Base-by-base conservation (phyloP, 1,284 basidiomycete genomes). In the Apiotrichum laibachii region DNA sequence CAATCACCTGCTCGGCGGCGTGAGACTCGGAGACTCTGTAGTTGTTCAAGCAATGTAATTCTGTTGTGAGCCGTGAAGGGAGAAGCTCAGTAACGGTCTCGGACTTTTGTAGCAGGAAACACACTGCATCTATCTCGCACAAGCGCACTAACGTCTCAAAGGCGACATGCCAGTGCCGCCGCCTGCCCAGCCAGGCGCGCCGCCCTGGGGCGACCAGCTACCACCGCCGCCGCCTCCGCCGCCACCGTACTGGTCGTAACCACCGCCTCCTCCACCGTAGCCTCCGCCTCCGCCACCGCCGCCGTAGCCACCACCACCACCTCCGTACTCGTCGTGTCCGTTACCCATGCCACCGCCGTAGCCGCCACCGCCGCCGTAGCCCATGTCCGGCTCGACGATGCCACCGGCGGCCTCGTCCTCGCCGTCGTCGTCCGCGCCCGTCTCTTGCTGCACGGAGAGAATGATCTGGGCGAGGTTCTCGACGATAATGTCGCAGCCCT, bases 401-500 rank as follows among this genome's bases (percentile, higher is more conserved):
- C 72, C 56, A 13, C 59, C 67, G 9, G 53, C 65, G 4, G 59
- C 67, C 18, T 63, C 68, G 11, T 60, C 71, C n/a, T 74, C 71
- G 15, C 74, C 75, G 37, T 70, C 73, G 18, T 59, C 59, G 15
- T 68, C 71, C 18, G 56, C 68, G 18, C 73, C 75, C 21, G 74
- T 77, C 65, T 76, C 77, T 43, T 64, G 64, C 54, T 72, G 67
- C 6, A 76, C 72, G 10, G 68, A 72, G 48, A 89, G 80, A 55
- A 92, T 87, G 59, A 93, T 81, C 63, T 86, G 87, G 6, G 88
- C 90, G 40, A 94, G 81, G 72, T 92, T 92, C 51, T 85, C 85
- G 70, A 90, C 87, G 15, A 94, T 82, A 72, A 91, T 87, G 50
- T 85, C 83, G 26, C 93, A 82, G 37, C 90, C 90, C 86, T 92